Evolutionary conservation across 257 asterid species (phyloP).

Genomic region (Solanum clarkiae): DNA sequence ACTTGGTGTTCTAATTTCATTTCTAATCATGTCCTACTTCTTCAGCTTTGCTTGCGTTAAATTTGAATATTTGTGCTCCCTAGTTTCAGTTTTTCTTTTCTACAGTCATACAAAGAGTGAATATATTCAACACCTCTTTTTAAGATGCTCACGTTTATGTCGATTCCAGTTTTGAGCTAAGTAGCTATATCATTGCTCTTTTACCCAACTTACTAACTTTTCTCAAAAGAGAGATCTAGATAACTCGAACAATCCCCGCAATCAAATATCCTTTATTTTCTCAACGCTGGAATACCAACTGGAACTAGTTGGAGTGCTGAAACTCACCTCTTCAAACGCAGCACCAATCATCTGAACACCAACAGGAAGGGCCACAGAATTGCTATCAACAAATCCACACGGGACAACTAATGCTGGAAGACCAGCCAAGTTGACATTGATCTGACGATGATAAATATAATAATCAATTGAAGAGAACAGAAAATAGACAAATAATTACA

Average conservation of each 20-base stretch:
- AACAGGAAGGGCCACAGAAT: constrained; percentile 49
- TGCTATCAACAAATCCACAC: constrained; percentile 70
- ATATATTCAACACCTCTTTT: not conserved
- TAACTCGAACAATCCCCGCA: not conserved
- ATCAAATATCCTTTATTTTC: not conserved
- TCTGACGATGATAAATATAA: constrained; percentile 31
- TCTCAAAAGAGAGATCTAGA: not conserved
- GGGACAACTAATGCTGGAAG: constrained; percentile 97
- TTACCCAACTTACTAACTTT: not conserved
- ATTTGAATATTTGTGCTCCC: not conserved
- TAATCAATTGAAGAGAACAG: not conserved
- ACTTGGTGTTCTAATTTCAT: not conserved
- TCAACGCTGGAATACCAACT: not conserved
- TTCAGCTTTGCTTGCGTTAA: not conserved
- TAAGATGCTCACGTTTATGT: not conserved
- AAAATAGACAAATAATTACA: not conserved
- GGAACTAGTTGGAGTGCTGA: not conserved
- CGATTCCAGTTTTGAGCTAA: not conserved
- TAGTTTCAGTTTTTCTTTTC: not conserved
- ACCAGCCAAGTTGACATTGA: constrained; percentile 96
- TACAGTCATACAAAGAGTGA: not conserved
- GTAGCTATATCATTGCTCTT: not conserved
- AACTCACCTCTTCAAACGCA: constrained; percentile 68
- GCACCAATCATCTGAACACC: constrained; percentile 96
- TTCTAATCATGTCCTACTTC: not conserved